Evolutionary conservation across 768 basidiomycete genomes (phyloP).

Genomic region (Trametes punicea): DNA sequence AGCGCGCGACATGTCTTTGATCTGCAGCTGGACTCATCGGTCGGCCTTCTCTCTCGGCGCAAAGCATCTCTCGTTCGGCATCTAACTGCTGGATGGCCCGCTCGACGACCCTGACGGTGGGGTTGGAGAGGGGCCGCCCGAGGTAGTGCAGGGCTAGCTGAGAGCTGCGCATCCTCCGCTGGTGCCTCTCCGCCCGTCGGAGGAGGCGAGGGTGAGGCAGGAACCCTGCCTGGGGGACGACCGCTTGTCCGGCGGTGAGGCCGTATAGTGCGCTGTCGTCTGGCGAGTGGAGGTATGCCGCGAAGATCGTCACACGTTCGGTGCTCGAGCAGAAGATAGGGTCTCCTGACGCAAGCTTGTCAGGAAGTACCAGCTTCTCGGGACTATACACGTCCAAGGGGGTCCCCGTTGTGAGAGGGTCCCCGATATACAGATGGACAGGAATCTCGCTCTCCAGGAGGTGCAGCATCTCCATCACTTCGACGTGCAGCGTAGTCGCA

Average conservation of each 20-base stretch:
- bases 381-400: constrained; percentile 18
- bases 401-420: constrained; percentile 17
- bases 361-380: constrained; percentile 10
- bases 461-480: constrained; percentile 13
- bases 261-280: constrained; percentile 12
- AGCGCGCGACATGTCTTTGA: background rate
- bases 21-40: background rate
- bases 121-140: constrained; percentile 9
- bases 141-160: constrained; percentile 11
- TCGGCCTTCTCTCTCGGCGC: background rate
- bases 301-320: constrained; percentile 12
- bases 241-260: constrained; percentile 17
- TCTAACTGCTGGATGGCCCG: constrained; percentile 1
- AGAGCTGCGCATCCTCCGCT: constrained; percentile 10
- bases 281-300: constrained; percentile 10
- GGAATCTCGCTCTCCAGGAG: constrained; percentile 12
- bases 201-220: constrained; percentile 12
- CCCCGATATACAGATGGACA: constrained; percentile 21
- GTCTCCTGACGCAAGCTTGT: constrained; percentile 7
- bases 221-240: constrained; percentile 10
- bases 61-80: constrained; percentile 1
- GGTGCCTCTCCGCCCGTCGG: background rate
- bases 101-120: constrained; percentile 13
- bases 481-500: constrained; percentile 10
- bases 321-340: constrained; percentile 16